Percentiles rank a stretch among this genome's conserved stretches.
Evolutionary conservation across 306 rosid species (phyloP).

Genomic region (Trifolium repens): DNA sequence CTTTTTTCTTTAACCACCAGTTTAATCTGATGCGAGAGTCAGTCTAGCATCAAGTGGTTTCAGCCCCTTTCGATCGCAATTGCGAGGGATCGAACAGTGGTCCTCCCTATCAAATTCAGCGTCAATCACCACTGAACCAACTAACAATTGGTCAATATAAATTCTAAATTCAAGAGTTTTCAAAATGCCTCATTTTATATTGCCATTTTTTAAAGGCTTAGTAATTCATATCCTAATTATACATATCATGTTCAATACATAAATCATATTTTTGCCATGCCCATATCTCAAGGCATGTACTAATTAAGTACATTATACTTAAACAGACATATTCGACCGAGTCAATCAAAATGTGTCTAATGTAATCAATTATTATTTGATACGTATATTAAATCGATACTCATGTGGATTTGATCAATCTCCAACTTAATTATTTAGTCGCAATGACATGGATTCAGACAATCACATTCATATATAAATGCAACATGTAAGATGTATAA

Average conservation of each 20-base stretch:
- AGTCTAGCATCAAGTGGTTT: too few species aligned
- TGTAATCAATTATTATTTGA: constrained; percentile 18
- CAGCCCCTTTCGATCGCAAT: too few species aligned
- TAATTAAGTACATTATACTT: constrained; percentile 8
- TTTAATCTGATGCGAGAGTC: too few species aligned
- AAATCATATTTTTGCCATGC: constrained; percentile 16
- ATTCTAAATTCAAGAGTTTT: too few species aligned
- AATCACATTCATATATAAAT: too few species aligned
- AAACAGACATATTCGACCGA: constrained; percentile 36
- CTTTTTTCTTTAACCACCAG: too few species aligned
- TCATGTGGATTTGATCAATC: not conserved
- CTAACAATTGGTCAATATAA: too few species aligned
- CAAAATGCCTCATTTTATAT: too few species aligned
- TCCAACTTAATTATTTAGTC: constrained; percentile 21
- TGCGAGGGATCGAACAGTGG: too few species aligned
- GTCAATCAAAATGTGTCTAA: constrained; percentile 34
- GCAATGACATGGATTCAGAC: constrained; percentile 16
- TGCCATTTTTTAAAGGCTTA: not conserved
- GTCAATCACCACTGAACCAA: too few species aligned
- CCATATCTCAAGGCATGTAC: constrained; percentile 23
- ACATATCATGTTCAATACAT: constrained; percentile 3
- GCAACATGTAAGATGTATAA: not conserved
- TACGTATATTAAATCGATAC: not conserved
- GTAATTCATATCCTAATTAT: constrained; percentile 12
- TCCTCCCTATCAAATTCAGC: too few species aligned